Percentiles rank a stretch among this genome's conserved stretches.
Conservation (phyloP, 2,329 filamentous ascomycete species). For the Coniochaeta sp. region DNA sequence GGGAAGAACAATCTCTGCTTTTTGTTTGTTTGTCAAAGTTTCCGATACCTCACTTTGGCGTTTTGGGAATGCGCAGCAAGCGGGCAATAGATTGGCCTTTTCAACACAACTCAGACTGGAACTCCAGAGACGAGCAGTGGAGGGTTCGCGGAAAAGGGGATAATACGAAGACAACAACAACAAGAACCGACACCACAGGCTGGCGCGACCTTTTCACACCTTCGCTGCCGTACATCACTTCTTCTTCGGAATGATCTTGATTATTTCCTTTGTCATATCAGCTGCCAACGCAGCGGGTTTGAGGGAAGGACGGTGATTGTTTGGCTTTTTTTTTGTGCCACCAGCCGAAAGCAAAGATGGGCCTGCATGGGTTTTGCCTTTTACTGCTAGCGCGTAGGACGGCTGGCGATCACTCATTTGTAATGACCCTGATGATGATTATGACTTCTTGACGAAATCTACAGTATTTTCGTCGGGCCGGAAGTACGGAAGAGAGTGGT, state of each 20-base stretch:
- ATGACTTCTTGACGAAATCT: conserved; percentile 14
- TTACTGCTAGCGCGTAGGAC: conserved; percentile 11
- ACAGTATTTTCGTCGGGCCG: conserved; percentile 7
- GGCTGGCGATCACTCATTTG: conserved; percentile 13
- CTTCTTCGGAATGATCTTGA: conserved; percentile 6
- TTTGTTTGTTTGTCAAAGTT: neutral
- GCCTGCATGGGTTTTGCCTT: conserved; percentile 16
- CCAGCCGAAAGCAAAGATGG: conserved; percentile 2
- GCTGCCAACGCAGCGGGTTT: neutral
- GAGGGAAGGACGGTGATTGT: conserved; percentile 10
- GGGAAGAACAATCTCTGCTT: neutral
- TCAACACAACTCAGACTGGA: conserved; percentile 10
- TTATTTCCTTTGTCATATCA: conserved; percentile 14
- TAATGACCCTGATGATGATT: conserved; percentile 18
- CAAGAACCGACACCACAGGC: conserved; percentile 11
- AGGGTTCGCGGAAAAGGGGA: neutral
- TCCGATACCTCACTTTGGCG: conserved; percentile 3
- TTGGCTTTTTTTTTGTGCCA: conserved; percentile 7
- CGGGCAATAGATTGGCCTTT: neutral
- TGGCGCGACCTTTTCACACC: conserved; percentile 6
- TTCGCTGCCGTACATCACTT: conserved; percentile 12
- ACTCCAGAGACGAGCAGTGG: conserved; percentile 5
- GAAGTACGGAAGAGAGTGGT: conserved; percentile 8
- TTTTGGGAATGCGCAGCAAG: conserved; percentile 8
- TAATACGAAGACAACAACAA: conserved; percentile 1